Conservation (phyloP, 139 green algal species). For the Microglena sp. region DNA sequence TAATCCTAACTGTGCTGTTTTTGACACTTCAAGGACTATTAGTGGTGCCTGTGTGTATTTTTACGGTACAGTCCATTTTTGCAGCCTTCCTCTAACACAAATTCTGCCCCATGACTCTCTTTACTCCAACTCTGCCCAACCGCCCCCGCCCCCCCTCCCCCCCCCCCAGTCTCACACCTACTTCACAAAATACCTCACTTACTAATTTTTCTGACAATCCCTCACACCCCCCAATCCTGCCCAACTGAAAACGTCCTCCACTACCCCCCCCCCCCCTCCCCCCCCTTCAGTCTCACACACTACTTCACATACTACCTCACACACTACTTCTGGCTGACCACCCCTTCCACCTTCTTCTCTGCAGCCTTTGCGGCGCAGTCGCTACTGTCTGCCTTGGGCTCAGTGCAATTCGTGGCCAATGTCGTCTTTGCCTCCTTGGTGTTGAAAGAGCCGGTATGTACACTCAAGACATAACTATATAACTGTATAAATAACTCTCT, state of each 20-base stretch:
- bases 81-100: too few relatives aligned
- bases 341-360: background rate
- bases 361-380: constrained; percentile 77
- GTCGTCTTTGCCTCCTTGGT: constrained; percentile 71
- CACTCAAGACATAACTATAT: constrained; percentile 43
- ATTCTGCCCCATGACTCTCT: too few relatives aligned
- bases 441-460: constrained; percentile 59
- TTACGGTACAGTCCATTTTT: too few relatives aligned
- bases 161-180: too few relatives aligned
- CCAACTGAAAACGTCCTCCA: background rate
- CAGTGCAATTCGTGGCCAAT: constrained; percentile 82
- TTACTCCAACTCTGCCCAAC: too few relatives aligned
- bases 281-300: background rate
- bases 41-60: too few relatives aligned
- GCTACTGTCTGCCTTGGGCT: constrained; percentile 69
- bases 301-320: background rate
- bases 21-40: too few relatives aligned
- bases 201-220: background rate
- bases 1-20: too few relatives aligned
- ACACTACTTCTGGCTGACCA: background rate
- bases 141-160: too few relatives aligned
- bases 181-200: too few relatives aligned
- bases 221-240: too few relatives aligned
- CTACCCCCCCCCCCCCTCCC: background rate
- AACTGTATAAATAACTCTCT: background rate